phyloP scores from a whole-genome alignment of 495 filamentous ascomycete genomes.

The Trichoderma erinaceum region DNA sequence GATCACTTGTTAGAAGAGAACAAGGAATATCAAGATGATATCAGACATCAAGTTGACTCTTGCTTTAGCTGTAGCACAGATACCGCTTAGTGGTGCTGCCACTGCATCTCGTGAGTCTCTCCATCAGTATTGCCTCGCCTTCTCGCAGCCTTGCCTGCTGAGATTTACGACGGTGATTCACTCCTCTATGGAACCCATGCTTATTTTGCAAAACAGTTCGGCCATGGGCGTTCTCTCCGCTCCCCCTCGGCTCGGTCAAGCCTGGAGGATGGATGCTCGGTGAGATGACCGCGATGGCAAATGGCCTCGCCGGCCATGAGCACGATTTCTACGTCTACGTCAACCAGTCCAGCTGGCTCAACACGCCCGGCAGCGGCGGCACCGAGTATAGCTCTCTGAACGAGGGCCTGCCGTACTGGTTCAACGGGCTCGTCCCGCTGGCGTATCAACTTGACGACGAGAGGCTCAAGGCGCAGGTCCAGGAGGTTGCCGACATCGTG shows the following conservation, averaged over 20 bases:
- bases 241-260: slow-evolving; percentile 53
- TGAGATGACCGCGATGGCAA: slow-evolving; percentile 48
- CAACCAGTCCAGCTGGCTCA: slow-evolving; percentile 46
- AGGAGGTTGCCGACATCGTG: slow-evolving; percentile 41
- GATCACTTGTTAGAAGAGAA: too few relatives aligned
- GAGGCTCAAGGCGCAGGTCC: slow-evolving; percentile 48
- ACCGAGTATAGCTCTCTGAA: slow-evolving; percentile 54
- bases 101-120: background rate
- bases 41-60: slow-evolving; percentile 5
- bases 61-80: slow-evolving; percentile 13
- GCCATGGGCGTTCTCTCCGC: slow-evolving; percentile 30
- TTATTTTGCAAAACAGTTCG: background rate
- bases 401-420: slow-evolving; percentile 61
- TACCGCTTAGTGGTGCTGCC: slow-evolving; percentile 6
- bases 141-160: background rate
- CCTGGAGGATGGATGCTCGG: slow-evolving; percentile 55
- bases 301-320: slow-evolving; percentile 55
- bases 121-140: background rate
- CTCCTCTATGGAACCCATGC: background rate
- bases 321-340: slow-evolving; percentile 58
- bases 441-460: slow-evolving; percentile 51
- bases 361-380: slow-evolving; percentile 31
- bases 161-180: background rate
- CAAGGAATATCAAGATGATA: background rate
- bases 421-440: slow-evolving; percentile 59